Evolutionary conservation across 257 asterid genomes (phyloP).

Genomic region (Cinchona pubescens): DNA sequence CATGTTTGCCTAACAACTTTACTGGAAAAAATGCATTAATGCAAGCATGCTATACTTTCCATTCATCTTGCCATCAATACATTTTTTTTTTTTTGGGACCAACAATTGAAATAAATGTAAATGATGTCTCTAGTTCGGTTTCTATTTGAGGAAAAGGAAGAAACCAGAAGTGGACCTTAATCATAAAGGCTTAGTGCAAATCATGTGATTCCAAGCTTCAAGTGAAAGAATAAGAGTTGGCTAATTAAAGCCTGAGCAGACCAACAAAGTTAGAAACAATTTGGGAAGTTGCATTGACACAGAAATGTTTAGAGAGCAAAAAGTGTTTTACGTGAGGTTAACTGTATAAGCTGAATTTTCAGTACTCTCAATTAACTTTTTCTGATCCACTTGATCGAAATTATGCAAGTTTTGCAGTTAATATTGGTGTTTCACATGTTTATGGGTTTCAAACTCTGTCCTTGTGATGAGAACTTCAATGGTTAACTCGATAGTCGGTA

Average conservation of each 20-base stretch:
- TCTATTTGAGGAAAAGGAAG: conserved; percentile 10
- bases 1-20: not conserved
- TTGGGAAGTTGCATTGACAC: conserved; percentile 1
- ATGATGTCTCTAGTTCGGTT: conserved; percentile 1
- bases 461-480: no score
- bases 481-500: no score
- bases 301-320: conserved; percentile 4
- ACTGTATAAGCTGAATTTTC: conserved; percentile 12
- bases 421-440: not conserved
- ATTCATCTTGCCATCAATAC: not conserved
- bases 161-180: conserved; percentile 16
- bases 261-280: not conserved
- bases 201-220: conserved; percentile 25
- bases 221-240: conserved; percentile 14
- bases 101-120: conserved; percentile 3
- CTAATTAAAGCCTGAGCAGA: conserved; percentile 11
- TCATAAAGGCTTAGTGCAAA: not conserved
- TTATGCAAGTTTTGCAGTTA: not conserved
- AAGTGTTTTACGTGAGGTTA: conserved; percentile 16
- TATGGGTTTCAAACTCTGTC: no score
- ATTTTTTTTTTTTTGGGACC: not conserved
- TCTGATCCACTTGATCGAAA: not conserved
- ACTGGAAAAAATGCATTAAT: conserved; percentile 5
- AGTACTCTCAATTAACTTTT: conserved; percentile 13
- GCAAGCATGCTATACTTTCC: not conserved